These are phyloP conservation scores for Trichocomaceae sp. DNA, from an alignment of 2,329 filamentous ascomycete species.

Conservation along the genomic window DNA sequence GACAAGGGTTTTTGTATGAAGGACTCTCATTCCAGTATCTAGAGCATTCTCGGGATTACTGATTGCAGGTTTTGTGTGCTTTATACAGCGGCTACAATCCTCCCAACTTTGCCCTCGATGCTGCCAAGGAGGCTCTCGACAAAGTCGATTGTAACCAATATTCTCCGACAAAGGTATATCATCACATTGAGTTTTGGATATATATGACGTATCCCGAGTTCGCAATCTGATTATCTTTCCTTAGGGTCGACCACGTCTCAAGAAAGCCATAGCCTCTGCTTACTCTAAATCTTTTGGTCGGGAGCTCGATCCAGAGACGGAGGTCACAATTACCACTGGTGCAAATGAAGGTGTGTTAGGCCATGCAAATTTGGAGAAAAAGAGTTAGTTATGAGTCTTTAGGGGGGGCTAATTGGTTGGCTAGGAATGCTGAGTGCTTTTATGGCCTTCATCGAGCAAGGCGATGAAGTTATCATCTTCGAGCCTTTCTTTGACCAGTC, in stretches of 20 bases:
- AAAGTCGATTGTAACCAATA: constrained; percentile 98
- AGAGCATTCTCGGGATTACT: not conserved
- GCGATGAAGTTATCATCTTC: constrained; percentile 95
- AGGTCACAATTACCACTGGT: constrained; percentile 84
- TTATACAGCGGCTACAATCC: constrained; percentile 72
- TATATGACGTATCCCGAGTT: not conserved
- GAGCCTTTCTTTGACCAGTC: constrained; percentile 98
- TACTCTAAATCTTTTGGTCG: constrained; percentile 87
- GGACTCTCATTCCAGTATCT: too few species aligned
- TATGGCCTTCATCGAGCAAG: constrained; percentile 92
- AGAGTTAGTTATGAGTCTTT: not conserved
- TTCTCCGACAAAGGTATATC: constrained; percentile 72
- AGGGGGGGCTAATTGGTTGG: constrained; percentile 1
- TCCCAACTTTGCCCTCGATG: constrained; percentile 80
- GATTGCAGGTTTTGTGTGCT: not conserved
- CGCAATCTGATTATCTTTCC: not conserved
- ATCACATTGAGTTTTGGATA: not conserved
- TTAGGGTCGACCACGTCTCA: constrained; percentile 75
- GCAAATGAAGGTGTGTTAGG: constrained; percentile 42
- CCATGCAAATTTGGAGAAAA: not conserved
- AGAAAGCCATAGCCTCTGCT: constrained; percentile 85
- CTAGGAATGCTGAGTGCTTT: constrained; percentile 88
- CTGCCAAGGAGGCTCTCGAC: constrained; percentile 82
- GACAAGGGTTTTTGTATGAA: constrained; percentile 56
- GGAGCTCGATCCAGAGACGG: constrained; percentile 75